A percentile compares a stretch with the other conserved stretches of the same genome.
Conservation (phyloP, 495 filamentous ascomycete species). For the Aspergillus cavernicola region DNA sequence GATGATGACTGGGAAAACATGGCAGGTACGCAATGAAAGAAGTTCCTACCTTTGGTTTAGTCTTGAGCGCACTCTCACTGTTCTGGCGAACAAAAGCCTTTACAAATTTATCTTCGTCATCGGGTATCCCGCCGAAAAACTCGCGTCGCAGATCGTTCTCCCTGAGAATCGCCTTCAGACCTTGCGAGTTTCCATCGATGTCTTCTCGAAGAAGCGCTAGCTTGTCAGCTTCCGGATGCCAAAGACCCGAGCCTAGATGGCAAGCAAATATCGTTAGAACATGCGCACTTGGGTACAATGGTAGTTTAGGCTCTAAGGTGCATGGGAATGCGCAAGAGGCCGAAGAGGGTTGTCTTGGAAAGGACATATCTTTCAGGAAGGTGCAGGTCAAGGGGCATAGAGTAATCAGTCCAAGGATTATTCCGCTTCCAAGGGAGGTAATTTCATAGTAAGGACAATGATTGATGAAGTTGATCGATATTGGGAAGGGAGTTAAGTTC, state of each 20-base stretch:
- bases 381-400: too few species aligned
- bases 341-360: not conserved
- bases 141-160: slow-evolving; percentile 53
- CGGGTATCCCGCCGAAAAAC: slow-evolving; percentile 56
- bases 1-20: not conserved
- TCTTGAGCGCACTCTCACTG: slow-evolving; percentile 71
- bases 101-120: slow-evolving; percentile 57
- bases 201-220: slow-evolving; percentile 64
- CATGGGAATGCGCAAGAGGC: not conserved
- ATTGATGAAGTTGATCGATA: not conserved
- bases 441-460: not conserved
- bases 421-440: too few species aligned
- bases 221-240: slow-evolving; percentile 63
- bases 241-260: slow-evolving; percentile 72
- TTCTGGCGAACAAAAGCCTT: slow-evolving; percentile 67
- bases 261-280: not conserved
- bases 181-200: slow-evolving; percentile 64
- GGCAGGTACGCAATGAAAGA: slow-evolving; percentile 5
- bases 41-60: slow-evolving; percentile 71
- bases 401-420: too few species aligned
- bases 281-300: too few species aligned
- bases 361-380: too few species aligned
- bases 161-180: slow-evolving; percentile 62
- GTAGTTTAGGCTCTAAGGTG: too few species aligned
- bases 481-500: not conserved